phyloP scores from a whole-genome alignment of 768 basidiomycete genomes.

The Mycena vitilis region DNA sequence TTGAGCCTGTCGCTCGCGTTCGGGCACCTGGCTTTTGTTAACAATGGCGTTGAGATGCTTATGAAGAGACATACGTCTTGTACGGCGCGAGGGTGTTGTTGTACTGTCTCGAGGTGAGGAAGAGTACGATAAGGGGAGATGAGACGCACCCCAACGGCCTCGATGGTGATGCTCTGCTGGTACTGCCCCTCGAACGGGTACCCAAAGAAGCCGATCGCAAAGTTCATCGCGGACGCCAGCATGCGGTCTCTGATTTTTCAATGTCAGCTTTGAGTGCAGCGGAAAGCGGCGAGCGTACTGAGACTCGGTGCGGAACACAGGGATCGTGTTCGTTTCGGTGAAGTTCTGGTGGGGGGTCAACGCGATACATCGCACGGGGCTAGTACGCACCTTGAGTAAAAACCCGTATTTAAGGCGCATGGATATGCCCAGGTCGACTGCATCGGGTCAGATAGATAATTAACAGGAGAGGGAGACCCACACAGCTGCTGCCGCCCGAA shows the following conservation, averaged over 20 bases:
- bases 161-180: slow-evolving; percentile 82
- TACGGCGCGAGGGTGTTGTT: slow-evolving; percentile 92
- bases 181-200: slow-evolving; percentile 79
- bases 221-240: slow-evolving; percentile 72
- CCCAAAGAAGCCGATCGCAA: slow-evolving; percentile 82
- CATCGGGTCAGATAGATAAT: neutral
- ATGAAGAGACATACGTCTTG: slow-evolving; percentile 61
- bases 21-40: slow-evolving; percentile 58
- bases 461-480: slow-evolving; percentile 46
- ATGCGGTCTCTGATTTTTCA: slow-evolving; percentile 69
- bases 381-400: slow-evolving; percentile 63
- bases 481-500: slow-evolving; percentile 91
- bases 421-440: slow-evolving; percentile 76
- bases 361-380: neutral
- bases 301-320: slow-evolving; percentile 84
- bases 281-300: slow-evolving; percentile 55
- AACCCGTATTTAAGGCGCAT: slow-evolving; percentile 85
- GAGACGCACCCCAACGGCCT: slow-evolving; percentile 63
- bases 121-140: neutral
- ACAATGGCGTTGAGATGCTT: too few relatives aligned
- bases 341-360: slow-evolving; percentile 58
- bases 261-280: too few relatives aligned
- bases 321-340: slow-evolving; percentile 67
- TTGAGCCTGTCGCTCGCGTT: slow-evolving; percentile 66
- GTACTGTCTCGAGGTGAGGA: slow-evolving; percentile 53